Evolutionary conservation across 768 basidiomycete genomes (phyloP), one percentile per base, ranked within the genome.

Genomic region (Termitomyces sp.): DNA sequence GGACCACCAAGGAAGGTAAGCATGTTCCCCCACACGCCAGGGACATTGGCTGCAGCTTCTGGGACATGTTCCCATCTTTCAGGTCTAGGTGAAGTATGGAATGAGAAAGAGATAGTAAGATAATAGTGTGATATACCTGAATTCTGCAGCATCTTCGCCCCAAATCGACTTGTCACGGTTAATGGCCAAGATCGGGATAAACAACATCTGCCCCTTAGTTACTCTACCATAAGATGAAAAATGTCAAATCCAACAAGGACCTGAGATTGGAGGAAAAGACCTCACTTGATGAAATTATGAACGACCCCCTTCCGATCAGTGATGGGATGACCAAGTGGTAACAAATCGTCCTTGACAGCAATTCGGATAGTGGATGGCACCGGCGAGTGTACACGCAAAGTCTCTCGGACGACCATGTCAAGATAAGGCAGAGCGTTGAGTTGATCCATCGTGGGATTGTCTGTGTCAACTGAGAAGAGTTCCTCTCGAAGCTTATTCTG

Each of bases 401-500:
- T 83, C 72, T 89, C 88, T 12, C 82, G 80, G 1, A 87, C 77
- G 10, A 88, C 81, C 25, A 76, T 76, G 64, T 91, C 91, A 29
- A 93, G 83, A 67, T 88, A 91, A 0, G 86, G 81, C 3, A 94
- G 76, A 4, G 80, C 75, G 59, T 83, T 81, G 0, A 92, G 79
- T 42, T 86, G 81, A 34, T 92, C 89, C 85, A 91, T 89, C 2
- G 80, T 79, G 1, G 89, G 88, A 0, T 75, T 82, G 12, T 88
- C 84, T 0, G 83, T 85, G 1, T 76, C 67, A 9, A 87, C 73
- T 0, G 73, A 68, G 4, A 82, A 68, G 2, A 88, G 74, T 66
- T 92, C 89, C 1, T 82, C 77, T 0, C 87, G 79, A 0, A 92
- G 78, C 63, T 82, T 83, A 14, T 66, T 72, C 65, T 90, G 88